Evolutionary conservation across 345 rosid species (phyloP).

Genomic region (Odontarrhena argentea): DNA sequence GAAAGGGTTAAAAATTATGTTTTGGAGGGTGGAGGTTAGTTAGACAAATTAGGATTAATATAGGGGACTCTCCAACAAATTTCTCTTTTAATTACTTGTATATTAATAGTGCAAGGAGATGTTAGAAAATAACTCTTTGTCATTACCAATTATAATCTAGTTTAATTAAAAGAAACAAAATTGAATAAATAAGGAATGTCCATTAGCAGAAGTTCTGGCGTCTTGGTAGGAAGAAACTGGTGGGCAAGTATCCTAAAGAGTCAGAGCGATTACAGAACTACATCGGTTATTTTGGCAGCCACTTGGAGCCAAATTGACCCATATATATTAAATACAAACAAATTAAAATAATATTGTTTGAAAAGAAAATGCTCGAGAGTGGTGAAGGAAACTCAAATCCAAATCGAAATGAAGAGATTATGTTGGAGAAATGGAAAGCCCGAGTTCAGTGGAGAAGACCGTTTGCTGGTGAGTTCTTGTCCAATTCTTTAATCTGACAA

Average conservation of each 20-base stretch:
- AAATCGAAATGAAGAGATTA: constrained; percentile 19
- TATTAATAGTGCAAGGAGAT: no score
- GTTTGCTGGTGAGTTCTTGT: constrained; percentile 15
- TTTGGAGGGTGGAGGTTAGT: no score
- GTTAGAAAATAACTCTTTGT: no score
- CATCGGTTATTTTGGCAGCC: constrained; percentile 10
- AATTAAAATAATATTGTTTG: background rate
- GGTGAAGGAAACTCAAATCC: constrained; percentile 41
- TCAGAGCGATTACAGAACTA: constrained; percentile 22
- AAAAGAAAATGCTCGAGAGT: constrained; percentile 4
- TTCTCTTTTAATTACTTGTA: no score
- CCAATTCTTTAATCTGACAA: constrained; percentile 23
- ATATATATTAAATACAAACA: no score
- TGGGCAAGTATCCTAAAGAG: background rate
- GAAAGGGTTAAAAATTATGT: no score
- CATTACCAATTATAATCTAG: no score
- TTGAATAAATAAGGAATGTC: background rate
- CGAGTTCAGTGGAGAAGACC: constrained; percentile 11
- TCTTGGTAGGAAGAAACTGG: constrained; percentile 35
- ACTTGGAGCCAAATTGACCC: constrained; percentile 10
- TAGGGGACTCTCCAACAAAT: no score
- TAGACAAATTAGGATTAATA: no score
- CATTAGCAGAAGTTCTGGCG: constrained; percentile 8
- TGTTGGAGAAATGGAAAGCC: constrained; percentile 8
- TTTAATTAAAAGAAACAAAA: no score